These are phyloP conservation scores for Sporothrix humicola DNA, from an alignment of 2,329 filamentous ascomycete genomes.

Conservation along the genomic window DNA sequence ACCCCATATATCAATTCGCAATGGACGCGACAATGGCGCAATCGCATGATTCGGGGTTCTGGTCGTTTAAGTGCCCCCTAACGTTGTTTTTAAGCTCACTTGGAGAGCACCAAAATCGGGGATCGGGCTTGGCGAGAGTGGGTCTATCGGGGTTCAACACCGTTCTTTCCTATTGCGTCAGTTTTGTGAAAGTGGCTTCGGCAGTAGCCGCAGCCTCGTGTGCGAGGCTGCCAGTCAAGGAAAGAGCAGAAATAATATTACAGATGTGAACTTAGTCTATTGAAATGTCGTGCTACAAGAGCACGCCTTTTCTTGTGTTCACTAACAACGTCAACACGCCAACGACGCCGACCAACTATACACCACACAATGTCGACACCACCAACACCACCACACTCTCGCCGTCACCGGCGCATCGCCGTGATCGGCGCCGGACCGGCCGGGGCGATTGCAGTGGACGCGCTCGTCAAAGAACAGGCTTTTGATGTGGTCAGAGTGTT, in stretches of 20 bases:
- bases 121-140: conserved; percentile 17
- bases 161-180: neutral
- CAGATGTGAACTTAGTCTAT: too few species aligned
- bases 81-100: too few species aligned
- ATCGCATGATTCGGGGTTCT: neutral
- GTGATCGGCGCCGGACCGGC: conserved; percentile 53
- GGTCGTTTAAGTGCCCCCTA: too few species aligned
- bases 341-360: neutral
- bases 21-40: conserved; percentile 22
- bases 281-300: conserved; percentile 11
- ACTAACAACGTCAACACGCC: neutral
- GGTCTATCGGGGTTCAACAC: neutral
- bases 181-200: neutral
- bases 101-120: conserved; percentile 5
- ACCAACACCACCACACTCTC: neutral
- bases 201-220: neutral
- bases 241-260: too few species aligned
- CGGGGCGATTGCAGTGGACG: conserved; percentile 41
- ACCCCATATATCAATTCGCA: neutral
- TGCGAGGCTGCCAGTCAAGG: neutral
- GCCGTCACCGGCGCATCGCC: conserved; percentile 44
- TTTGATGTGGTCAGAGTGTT: conserved; percentile 51
- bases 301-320: conserved; percentile 4
- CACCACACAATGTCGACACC: neutral
- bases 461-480: conserved; percentile 47